phyloP scores from a whole-genome alignment of 164 flowering plant genomes.

The Tinospora cordifolia region DNA sequence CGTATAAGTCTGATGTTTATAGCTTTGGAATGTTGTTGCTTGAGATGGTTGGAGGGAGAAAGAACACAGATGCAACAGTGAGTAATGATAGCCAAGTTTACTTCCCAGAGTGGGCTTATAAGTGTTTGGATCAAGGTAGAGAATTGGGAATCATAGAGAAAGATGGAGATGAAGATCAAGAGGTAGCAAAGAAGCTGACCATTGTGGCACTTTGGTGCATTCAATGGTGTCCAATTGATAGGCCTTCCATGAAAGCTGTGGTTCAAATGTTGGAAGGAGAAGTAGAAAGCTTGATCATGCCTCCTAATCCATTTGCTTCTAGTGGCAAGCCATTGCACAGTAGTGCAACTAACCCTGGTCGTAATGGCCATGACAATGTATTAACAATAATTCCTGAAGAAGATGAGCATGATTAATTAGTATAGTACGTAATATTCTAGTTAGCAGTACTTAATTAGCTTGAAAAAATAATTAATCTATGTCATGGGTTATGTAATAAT shows the following conservation, averaged over 20 bases:
- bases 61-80: neutral
- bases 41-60: constrained; percentile 14
- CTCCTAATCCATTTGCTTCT: constrained; percentile 8
- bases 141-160: constrained; percentile 1
- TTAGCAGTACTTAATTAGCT: too few species aligned
- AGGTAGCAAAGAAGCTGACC: constrained; percentile 6
- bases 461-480: too few species aligned
- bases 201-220: constrained; percentile 13
- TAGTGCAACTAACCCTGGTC: too few species aligned
- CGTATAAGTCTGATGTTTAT: constrained; percentile 11
- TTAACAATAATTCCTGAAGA: too few species aligned
- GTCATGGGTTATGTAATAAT: too few species aligned
- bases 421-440: too few species aligned
- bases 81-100: neutral
- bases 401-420: too few species aligned
- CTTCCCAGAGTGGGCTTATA: constrained; percentile 13
- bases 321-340: neutral
- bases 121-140: neutral
- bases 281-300: neutral
- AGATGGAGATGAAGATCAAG: constrained; percentile 4
- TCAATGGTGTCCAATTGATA: constrained; percentile 5
- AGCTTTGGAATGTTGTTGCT: constrained; percentile 13
- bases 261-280: constrained; percentile 6
- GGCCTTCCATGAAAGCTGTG: constrained; percentile 10
- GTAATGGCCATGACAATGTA: too few species aligned